Evolutionary conservation across 1,284 basidiomycete genomes (phyloP), one percentile per base, ranked within the genome.

Genomic region (Tylopilus sp.): DNA sequence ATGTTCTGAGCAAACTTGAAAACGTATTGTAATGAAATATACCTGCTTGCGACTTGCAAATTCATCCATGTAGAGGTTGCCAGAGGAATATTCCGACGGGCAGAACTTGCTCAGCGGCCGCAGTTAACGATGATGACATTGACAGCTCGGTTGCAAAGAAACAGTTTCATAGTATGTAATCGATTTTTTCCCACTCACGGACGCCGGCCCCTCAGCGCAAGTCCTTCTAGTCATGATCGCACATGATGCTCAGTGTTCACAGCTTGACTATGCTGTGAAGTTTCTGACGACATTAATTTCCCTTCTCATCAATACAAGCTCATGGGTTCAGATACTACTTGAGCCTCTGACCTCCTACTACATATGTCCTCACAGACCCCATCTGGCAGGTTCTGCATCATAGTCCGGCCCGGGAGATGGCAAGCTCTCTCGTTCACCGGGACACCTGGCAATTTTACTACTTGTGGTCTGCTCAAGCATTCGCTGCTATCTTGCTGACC

Each of bases 321-420:
- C 33, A 53, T 44, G 22, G 41, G 44, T 60, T 38, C 49, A 9
- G 32, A 49, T 16, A 47, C 10, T 36, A 36, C 8, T 36, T 36
- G 16, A 16, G 39, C 39, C 39, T 18, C 39, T 15, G 10, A 15
- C 39, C 38, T 39, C 29, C 29, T 29, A 29, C 29, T 29, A 29
- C 29, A 29, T 36, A 36, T 36, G 12, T 51, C 49, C n/a, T 66
- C 55, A 38, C 33, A 24, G 56, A 58, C 47, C 49, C 41, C 54
- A 47, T 52, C 19, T 33, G 22, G 36, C 33, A 22, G 58, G 8
- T 10, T 18, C 57, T 33, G 15, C 36, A 36, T 59, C 52, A 52
- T 26, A 54, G 22, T 16, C 39, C 29, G 29, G 53, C 33, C 29
- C 24, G 53, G 26, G 57, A 47, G 39, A 55, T 12, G 22, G 47